Base-by-base conservation (phyloP, 345 rosid species). In the Reutealis trisperma region DNA sequence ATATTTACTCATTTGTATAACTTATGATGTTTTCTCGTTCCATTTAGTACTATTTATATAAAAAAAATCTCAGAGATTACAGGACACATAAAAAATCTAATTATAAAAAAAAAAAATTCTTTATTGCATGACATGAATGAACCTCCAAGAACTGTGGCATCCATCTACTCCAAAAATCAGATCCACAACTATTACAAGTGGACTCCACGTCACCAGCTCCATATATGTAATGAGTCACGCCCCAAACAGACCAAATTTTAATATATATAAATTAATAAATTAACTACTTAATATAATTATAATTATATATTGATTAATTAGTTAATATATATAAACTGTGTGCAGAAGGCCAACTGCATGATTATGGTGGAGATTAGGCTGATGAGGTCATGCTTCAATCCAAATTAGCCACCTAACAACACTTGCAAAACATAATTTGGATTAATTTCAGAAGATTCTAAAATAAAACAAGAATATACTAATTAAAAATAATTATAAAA, bases 391-490 rank as follows among this genome's bases (percentile, higher is more conserved):
- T 37, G 9, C 74, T 73, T 60, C 27, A 49, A 59, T 68, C 78
- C 78, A 79, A 74, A 79, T 79, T 79, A 73, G 74, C 69, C 37
- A 78, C 81, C 77, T 73, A 60, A 60, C n/a, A 27, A 70, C 62
- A 51, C 62, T 51, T 6, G 5, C n/a, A 47, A n/a, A 45, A n/a
- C 13, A 1, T 18, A 15, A 15, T 3, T 10, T 67, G 16, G 8
- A 22, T 34, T 67, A 45, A 44, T 44, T 45, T 67, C 12, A 10
- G 47, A n/a, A 32, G 49, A 24, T 1, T 19, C 70, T 44, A 16
- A 19, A 18, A 32, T 0, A 71, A 34, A 25, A 69, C 5, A 70
- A 9, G 15, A 69, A 32, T 21, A 22, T 25, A 45, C 11, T 47
- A 67, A 67, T 24, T 32, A 47, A 68, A 47, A 8, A 66, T 6